Evolutionary conservation across 345 rosid species (phyloP).

Genomic region (Eucalyptus curtisii): DNA sequence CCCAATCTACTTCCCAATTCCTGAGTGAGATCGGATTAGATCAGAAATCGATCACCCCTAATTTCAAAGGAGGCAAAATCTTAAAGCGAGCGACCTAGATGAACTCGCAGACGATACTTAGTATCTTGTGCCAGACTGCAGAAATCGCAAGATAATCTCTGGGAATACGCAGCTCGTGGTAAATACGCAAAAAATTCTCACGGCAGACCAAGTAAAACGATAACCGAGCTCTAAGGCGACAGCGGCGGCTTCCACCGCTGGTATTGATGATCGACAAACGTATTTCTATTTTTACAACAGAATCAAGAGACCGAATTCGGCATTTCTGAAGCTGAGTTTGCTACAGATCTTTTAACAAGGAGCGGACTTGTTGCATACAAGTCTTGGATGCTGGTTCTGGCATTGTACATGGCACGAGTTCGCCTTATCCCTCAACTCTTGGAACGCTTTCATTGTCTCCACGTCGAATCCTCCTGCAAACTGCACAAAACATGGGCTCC

Average conservation of each 20-base stretch:
- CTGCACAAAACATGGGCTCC: slow-evolving; percentile 8
- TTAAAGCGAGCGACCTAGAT: not conserved
- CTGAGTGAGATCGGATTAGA: too few species aligned
- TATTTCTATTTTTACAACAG: slow-evolving; percentile 8
- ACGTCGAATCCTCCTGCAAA: slow-evolving; percentile 96
- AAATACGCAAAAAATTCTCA: not conserved
- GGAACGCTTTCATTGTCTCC: slow-evolving; percentile 93
- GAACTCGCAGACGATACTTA: not conserved
- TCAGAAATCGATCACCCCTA: too few species aligned
- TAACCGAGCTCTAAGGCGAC: not conserved
- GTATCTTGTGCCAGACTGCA: not conserved
- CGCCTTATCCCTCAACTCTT: slow-evolving; percentile 91
- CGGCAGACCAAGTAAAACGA: not conserved
- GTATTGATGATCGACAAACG: not conserved
- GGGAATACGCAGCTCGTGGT: not conserved
- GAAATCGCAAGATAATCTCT: not conserved
- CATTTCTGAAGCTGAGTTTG: slow-evolving; percentile 48
- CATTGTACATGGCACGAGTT: slow-evolving; percentile 60
- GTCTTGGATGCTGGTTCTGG: slow-evolving; percentile 53
- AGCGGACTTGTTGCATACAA: slow-evolving; percentile 41
- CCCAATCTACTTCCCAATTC: too few species aligned
- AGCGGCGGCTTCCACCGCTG: not conserved
- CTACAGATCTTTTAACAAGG: slow-evolving; percentile 49
- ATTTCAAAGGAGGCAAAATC: not conserved
- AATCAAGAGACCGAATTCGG: not conserved